Base-by-base conservation (phyloP, 2,329 filamentous ascomycete species). In the Neoscytalidium dimidiatum region DNA sequence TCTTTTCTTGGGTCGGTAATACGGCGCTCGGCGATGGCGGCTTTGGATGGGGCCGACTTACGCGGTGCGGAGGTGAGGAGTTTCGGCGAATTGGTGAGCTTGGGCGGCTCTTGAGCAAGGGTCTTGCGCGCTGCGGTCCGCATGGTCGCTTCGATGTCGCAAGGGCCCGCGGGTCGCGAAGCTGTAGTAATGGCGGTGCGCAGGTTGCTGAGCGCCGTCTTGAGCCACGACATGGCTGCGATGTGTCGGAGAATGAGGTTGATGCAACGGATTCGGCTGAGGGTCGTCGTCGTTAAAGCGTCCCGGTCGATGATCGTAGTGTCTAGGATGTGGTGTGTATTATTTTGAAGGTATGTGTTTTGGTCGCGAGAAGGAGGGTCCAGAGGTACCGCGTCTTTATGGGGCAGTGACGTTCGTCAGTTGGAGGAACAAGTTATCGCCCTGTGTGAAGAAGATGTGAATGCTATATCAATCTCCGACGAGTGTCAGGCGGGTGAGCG, bases 201-300 rank as follows among this genome's bases (percentile, higher is more conserved):
- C 33, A 53, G 28, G 35, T 33, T n/a, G 61, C 33, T 11, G 28
- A 60, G 29, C 8, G 41, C 23, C 26, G 6, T 56, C 35, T 21
- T 44, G 35, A 64, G 8, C 61, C 61, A 64, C 26, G 33, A 9
- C 61, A 64, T 64, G 38, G 3, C 56, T 23, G 29, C 26, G 38
- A 11, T 44, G 26, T 41, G 19, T 23, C 52, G 35, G n/a, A 23
- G 7, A 28, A 29, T 5, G 5, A 21, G 3, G n/a, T 46, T 5
- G 9, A 38, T 19, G 21, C 11, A 11, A 14, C 11, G 49, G 17
- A 9, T 8, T 29, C 33, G 3, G 31, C 21, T 21, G 33, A 17
- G 33, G 3, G 4, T 4, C 19, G 13, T n/a, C 26, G 21, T 8
- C 31, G 19, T 41, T 38, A n/a, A n/a, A n/a, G 41, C 7, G 2